Percentiles rank a stretch among this genome's conserved stretches.
These are phyloP conservation scores for Hypoxylon rubiginosum DNA, from an alignment of 2,329 filamentous ascomycete genomes.

Conservation along the genomic window DNA sequence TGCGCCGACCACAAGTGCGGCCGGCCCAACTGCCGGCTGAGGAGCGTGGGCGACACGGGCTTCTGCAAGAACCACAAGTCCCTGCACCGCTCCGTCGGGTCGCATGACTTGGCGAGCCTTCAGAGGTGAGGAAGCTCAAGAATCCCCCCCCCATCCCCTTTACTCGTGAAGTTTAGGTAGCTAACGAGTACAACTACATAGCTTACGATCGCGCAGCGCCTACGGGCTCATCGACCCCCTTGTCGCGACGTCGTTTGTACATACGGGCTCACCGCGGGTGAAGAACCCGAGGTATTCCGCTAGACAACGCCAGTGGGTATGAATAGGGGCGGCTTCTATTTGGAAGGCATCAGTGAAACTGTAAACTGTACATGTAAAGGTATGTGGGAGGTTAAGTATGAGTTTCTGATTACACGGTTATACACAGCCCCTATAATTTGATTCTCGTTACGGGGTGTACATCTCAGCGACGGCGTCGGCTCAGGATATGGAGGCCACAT, in stretches of 20 bases:
- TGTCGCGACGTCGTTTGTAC: slow-evolving; percentile 29
- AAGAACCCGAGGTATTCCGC: slow-evolving; percentile 29
- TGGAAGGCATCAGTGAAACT: background rate
- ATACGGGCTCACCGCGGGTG: slow-evolving; percentile 13
- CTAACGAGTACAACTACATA: no score
- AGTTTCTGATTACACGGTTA: slow-evolving; percentile 1
- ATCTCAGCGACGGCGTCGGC: background rate
- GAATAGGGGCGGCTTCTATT: background rate
- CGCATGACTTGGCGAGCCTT: slow-evolving; percentile 34
- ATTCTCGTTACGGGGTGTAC: background rate
- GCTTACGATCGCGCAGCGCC: slow-evolving; percentile 33
- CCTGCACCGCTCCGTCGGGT: slow-evolving; percentile 21
- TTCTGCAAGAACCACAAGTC: slow-evolving; percentile 42
- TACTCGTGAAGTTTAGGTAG: slow-evolving; percentile 3
- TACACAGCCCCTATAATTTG: slow-evolving; percentile 3
- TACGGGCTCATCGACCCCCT: slow-evolving; percentile 34
- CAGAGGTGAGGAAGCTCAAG: slow-evolving; percentile 34
- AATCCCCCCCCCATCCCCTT: background rate
- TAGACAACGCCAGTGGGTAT: slow-evolving; percentile 31
- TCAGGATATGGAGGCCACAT: background rate
- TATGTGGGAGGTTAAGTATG: slow-evolving; percentile 10
- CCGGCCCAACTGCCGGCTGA: slow-evolving; percentile 37
- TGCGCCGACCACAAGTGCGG: slow-evolving; percentile 40
- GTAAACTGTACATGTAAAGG: slow-evolving; percentile 19
- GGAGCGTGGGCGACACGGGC: slow-evolving; percentile 27